Base-by-base conservation (phyloP, 805 yeast species). In the Wickerhamiella alocasiicola region DNA sequence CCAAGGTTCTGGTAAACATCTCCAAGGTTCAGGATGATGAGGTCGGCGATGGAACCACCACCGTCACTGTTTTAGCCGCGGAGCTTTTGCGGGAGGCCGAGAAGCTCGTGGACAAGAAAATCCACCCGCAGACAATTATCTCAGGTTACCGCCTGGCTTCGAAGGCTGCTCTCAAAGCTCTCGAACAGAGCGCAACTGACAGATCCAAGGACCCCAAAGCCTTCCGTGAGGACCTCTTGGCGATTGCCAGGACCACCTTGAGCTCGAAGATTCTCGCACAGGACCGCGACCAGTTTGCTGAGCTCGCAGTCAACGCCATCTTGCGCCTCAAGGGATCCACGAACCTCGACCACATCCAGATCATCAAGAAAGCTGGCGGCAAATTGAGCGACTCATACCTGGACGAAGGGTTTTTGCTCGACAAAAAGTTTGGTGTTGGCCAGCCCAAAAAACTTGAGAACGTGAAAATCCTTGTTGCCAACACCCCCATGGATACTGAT, bases 11-110 rank as follows among this genome's bases (percentile, higher is more conserved):
- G 50, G 98, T 88, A 41, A 94, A 88, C 58, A 81, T 88, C 44
- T 81, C 95, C 13, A 79, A 93, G 59, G 85, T 94, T 2, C 98
- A 88, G 65, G 98, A 88, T 59, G 94, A 93, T 45, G 97, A 88
- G 61, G 95, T 91, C 49, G 98, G 98, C 45, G 98, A 88, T 63
- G 98, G 98, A 50, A 88, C 98, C 32, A 88, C 98, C 1, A 80
- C 95, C 21, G 98, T 88, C 16, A 82, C 96, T 0, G 78, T 88
- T 24, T 62, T 91, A 44, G 95, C 97, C 2, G 95, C 96, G 42
- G 98, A 91, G 64, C 69, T 91, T 46, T 71, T 91, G 62, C 75
- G 94, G 59, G 96, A 88, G 65, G 96, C 97, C 25, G 96, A 91
- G 62, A 77, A 78, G 58, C 72, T 91, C 48, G 81, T 91, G 36